Conservation (phyloP, 2,329 filamentous ascomycete species). For the Colletotrichum destructivum region DNA sequence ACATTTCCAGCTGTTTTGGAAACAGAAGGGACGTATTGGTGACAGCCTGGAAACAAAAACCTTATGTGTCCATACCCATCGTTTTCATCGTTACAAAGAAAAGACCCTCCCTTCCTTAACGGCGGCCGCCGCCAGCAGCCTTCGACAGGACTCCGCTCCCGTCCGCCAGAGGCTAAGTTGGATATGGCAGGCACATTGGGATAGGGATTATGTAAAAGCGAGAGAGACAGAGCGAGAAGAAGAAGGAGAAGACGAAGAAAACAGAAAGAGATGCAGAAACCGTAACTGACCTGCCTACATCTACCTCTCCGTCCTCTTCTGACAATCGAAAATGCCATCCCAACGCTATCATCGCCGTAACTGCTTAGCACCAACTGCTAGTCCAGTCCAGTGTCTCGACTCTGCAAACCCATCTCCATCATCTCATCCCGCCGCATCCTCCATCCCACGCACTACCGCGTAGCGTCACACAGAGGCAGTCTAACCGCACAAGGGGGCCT, state of each 20-base stretch:
- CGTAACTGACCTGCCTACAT: not conserved
- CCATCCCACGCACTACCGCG: not conserved
- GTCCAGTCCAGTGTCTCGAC: constrained; percentile 6
- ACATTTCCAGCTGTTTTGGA: not conserved
- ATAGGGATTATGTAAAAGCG: not conserved
- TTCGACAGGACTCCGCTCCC: not conserved
- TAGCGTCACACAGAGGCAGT: constrained; percentile 7
- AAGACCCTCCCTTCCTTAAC: not conserved
- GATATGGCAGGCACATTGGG: not conserved
- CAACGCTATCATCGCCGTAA: constrained; percentile 1
- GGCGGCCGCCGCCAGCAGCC: not conserved
- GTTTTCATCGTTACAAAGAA: not conserved
- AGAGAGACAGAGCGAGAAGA: not conserved
- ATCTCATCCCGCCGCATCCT: constrained; percentile 19
- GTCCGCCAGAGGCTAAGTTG: not conserved
- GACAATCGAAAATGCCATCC: not conserved
- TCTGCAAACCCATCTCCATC: constrained; percentile 22
- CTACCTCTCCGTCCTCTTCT: not conserved
- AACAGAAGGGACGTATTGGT: not conserved
- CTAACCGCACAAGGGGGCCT: constrained; percentile 8
- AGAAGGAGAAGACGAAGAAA: not conserved
- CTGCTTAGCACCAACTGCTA: constrained; percentile 2
- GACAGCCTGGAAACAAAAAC: not conserved
- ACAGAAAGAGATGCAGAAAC: not conserved
- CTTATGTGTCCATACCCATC: not conserved